phyloP scores from a whole-genome alignment of 2,329 filamentous ascomycete genomes.

The Cladosporium cucumerinum region DNA sequence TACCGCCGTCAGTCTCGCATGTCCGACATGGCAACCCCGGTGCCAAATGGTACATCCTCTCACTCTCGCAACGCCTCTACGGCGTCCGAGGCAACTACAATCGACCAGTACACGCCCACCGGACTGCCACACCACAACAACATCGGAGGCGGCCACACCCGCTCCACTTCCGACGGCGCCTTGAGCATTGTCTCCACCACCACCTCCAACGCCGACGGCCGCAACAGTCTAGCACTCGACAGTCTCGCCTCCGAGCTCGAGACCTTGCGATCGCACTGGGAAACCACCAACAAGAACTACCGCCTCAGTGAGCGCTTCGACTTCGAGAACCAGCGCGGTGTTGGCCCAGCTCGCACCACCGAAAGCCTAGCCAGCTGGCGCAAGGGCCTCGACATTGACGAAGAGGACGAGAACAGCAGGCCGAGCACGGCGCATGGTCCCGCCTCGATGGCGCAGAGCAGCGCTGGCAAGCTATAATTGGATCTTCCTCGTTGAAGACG shows the following conservation, averaged over 20 bases:
- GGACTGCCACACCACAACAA: conserved; percentile 42
- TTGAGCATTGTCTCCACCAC: conserved; percentile 51
- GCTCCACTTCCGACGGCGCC: conserved; percentile 60
- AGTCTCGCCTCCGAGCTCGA: conserved; percentile 90
- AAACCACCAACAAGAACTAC: conserved; percentile 93
- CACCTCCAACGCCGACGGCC: conserved; percentile 22
- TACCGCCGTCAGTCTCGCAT: conserved; percentile 73
- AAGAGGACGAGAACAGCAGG: conserved; percentile 25
- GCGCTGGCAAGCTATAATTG: neutral
- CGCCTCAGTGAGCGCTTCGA: conserved; percentile 86
- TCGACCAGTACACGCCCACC: conserved; percentile 8
- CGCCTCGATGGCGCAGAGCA: neutral
- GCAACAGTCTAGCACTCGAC: conserved; percentile 58
- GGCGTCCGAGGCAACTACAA: conserved; percentile 40
- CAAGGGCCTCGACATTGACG: conserved; percentile 62
- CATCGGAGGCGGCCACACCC: conserved; percentile 51
- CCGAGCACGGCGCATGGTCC: conserved; percentile 11
- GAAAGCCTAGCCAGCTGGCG: conserved; percentile 77
- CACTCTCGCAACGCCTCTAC: conserved; percentile 11
- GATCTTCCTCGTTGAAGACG: neutral
- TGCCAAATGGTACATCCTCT: conserved; percentile 28
- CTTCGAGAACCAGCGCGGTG: conserved; percentile 55
- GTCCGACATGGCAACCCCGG: conserved; percentile 31
- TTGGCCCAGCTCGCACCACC: conserved; percentile 52
- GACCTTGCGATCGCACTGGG: conserved; percentile 85